These are phyloP conservation scores for Trametes cingulata DNA, from an alignment of 768 basidiomycete species.

Conservation along the genomic window DNA sequence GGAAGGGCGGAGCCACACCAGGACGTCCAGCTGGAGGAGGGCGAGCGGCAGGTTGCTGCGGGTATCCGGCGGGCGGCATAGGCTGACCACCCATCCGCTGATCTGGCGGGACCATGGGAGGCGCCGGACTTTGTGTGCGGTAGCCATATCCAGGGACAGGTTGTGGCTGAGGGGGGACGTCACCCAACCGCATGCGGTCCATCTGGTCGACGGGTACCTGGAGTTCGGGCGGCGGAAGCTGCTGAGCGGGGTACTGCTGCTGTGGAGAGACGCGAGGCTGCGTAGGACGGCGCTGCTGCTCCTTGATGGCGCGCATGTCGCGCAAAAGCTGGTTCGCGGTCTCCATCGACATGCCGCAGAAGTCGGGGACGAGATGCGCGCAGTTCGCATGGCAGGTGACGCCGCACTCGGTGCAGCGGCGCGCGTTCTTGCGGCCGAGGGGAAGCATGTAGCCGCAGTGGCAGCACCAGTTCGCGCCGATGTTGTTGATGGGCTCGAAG, in stretches of 20 bases:
- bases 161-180: slow-evolving; percentile 16
- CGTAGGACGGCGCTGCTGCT: slow-evolving; percentile 40
- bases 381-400: slow-evolving; percentile 98
- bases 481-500: slow-evolving; percentile 94
- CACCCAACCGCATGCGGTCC: slow-evolving; percentile 27
- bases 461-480: slow-evolving; percentile 99
- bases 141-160: slow-evolving; percentile 10
- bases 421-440: slow-evolving; percentile 93
- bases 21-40: slow-evolving; percentile 45
- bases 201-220: slow-evolving; percentile 26
- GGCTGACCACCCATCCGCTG: slow-evolving; percentile 13
- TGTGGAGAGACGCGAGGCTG: slow-evolving; percentile 36
- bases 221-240: slow-evolving; percentile 28
- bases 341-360: slow-evolving; percentile 99
- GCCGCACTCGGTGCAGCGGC: slow-evolving; percentile 93
- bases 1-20: slow-evolving; percentile 46
- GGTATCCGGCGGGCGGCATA: slow-evolving; percentile 6
- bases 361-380: slow-evolving; percentile 97
- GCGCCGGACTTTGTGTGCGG: slow-evolving; percentile 13
- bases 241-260: slow-evolving; percentile 22
- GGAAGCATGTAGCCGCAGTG: slow-evolving; percentile 99
- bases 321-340: slow-evolving; percentile 91
- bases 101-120: slow-evolving; percentile 1
- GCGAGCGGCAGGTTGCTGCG: slow-evolving; percentile 31
- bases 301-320: slow-evolving; percentile 91